Evolutionary conservation across 768 basidiomycete genomes (phyloP), one percentile per base, ranked within the genome.

Genomic region (Galerina marginata): DNA sequence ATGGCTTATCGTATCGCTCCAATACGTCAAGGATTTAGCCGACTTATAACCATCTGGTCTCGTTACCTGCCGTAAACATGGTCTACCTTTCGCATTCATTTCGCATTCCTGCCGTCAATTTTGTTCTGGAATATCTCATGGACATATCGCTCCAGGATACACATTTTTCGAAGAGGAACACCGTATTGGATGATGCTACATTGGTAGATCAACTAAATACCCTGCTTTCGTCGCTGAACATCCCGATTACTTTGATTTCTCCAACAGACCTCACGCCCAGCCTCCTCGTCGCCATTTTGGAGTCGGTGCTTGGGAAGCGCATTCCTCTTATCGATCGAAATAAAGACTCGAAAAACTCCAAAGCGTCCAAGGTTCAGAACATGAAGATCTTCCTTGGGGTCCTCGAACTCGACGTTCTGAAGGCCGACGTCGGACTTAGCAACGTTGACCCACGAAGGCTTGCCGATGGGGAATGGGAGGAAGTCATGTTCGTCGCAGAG

Each of bases 331-430:
- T 73, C 25, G 81, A 61, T 64, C 75, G 54, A 75, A 79, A 39
- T 72, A 77, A 66, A 75, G 38, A 63, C 10, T 36, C 58, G 40
- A 46, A 59, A 47, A 51, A 49, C 49, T 39, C 53, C 49, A 66
- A 71, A 54, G 62, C 58, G 1, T 75, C 78, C 7, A 86, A 86
- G 65, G 71, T 90, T 1, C 83, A 88, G 48, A 84, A 83, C 36
- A 87, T 89, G 79, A 91, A 92, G 66, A 78, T 92, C 3, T 89
- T 93, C 56, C 79, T 93, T 6, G 91, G 91, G 1, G 83, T 91
- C 6, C 78, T 93, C 6, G 87, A 90, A 61, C 81, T 77, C 33
- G 90, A 92, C 61, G 73, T 92, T 38, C 67, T 92, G 12, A 69
- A 77, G 64, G 72, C 74, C 52, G 86, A 90, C 60, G 82, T 92